Conservation (phyloP, 805 yeast species). For the Ogataea pilisensis region DNA sequence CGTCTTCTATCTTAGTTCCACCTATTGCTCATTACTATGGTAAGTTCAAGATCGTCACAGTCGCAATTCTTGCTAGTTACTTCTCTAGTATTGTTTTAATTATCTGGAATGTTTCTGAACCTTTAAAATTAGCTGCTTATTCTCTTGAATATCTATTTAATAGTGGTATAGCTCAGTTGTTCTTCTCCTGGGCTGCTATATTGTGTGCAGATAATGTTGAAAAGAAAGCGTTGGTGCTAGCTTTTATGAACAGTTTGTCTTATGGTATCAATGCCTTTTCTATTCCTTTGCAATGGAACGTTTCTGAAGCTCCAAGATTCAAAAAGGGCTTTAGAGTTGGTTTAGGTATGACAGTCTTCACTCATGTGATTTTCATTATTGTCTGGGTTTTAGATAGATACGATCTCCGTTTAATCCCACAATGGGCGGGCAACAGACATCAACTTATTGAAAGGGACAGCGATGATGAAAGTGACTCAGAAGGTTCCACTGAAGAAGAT, state of each 20-base stretch:
- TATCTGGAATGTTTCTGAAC: slow-evolving; percentile 44
- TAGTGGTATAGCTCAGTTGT: slow-evolving; percentile 18
- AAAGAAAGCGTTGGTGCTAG: slow-evolving; percentile 18
- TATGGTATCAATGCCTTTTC: slow-evolving; percentile 19
- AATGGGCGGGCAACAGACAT: slow-evolving; percentile 16
- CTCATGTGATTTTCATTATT: slow-evolving; percentile 10
- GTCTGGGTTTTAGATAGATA: slow-evolving; percentile 15
- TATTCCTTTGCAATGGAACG: slow-evolving; percentile 19
- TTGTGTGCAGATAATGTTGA: slow-evolving; percentile 20
- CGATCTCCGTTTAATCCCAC: slow-evolving; percentile 12
- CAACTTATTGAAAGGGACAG: not conserved
- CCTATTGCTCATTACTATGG: slow-evolving; percentile 39
- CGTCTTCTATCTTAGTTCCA: slow-evolving; percentile 26
- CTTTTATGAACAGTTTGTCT: slow-evolving; percentile 15
- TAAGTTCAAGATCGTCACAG: slow-evolving; percentile 9
- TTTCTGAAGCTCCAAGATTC: slow-evolving; percentile 13
- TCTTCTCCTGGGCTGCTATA: slow-evolving; percentile 17
- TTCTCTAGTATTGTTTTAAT: slow-evolving; percentile 28
- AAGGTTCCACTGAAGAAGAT: too few relatives aligned
- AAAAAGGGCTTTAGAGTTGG: slow-evolving; percentile 15
- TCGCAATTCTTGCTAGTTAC: slow-evolving; percentile 6
- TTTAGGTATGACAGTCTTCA: slow-evolving; percentile 7
- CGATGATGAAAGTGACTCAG: too few relatives aligned
- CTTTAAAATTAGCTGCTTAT: slow-evolving; percentile 35
- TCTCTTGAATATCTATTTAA: slow-evolving; percentile 1